Conservation (phyloP, 768 basidiomycete species). For the Dentipellis fragilis region DNA sequence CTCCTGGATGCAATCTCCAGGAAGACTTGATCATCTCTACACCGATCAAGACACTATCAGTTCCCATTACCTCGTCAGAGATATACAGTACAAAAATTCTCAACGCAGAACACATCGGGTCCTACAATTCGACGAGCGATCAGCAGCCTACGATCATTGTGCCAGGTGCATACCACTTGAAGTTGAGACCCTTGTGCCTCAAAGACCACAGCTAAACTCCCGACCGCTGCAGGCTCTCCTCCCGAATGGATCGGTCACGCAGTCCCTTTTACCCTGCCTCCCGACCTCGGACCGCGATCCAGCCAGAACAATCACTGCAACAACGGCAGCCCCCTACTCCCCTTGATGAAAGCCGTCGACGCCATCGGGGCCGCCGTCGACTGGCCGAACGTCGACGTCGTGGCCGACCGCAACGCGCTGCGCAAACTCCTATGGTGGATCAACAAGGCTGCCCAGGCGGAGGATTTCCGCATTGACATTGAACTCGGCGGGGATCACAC, state of each 20-base stretch:
- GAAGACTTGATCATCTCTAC: background rate
- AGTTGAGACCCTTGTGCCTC: slow-evolving; percentile 50
- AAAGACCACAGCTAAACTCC: slow-evolving; percentile 37
- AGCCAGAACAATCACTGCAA: slow-evolving; percentile 53
- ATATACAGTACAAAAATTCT: slow-evolving; percentile 9
- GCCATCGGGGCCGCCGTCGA: slow-evolving; percentile 22
- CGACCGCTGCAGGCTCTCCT: slow-evolving; percentile 40
- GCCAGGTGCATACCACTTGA: slow-evolving; percentile 26
- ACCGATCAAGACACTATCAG: background rate
- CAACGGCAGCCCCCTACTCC: slow-evolving; percentile 31
- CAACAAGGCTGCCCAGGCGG: slow-evolving; percentile 20
- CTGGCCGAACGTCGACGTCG: slow-evolving; percentile 30
- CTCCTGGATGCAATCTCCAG: background rate
- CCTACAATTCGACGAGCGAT: slow-evolving; percentile 18
- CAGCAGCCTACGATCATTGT: slow-evolving; percentile 19
- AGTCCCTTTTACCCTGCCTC: slow-evolving; percentile 42
- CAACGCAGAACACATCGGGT: slow-evolving; percentile 16
- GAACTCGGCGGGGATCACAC: slow-evolving; percentile 52
- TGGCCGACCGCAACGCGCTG: slow-evolving; percentile 60
- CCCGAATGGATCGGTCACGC: slow-evolving; percentile 40
- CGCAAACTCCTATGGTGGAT: slow-evolving; percentile 57
- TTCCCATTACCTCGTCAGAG: background rate
- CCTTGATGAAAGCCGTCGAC: slow-evolving; percentile 53
- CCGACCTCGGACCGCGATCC: slow-evolving; percentile 39
- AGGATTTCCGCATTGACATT: slow-evolving; percentile 63